A percentile compares a stretch with the other conserved stretches of the same genome.
These are phyloP conservation scores for Rosa multiflora DNA, from an alignment of 306 rosid species.

Conservation along the genomic window DNA sequence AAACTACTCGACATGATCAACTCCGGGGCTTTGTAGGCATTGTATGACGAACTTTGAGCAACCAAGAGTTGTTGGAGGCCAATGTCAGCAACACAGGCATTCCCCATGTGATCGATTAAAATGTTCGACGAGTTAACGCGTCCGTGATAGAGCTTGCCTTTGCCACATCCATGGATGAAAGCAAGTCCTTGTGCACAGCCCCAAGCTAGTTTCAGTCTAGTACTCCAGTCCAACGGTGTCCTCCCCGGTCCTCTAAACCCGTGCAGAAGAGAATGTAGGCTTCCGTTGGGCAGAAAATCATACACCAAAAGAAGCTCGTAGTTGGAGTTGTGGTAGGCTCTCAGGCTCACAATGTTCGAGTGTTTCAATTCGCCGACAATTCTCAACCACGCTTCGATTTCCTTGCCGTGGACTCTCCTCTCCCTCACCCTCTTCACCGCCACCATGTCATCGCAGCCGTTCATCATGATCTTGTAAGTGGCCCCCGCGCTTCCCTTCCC, in stretches of 20 bases:
- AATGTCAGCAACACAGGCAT: conserved; percentile 19
- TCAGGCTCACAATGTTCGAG: conserved; percentile 23
- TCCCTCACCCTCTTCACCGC: conserved; percentile 29
- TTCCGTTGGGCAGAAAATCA: conserved; percentile 17
- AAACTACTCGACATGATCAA: not conserved
- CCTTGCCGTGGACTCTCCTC: conserved; percentile 9
- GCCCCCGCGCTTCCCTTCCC: conserved; percentile 32
- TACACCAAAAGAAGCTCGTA: conserved; percentile 29
- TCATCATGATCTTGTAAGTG: conserved; percentile 20
- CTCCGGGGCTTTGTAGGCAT: conserved; percentile 27
- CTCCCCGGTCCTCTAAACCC: conserved; percentile 39
- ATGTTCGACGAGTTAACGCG: conserved; percentile 24
- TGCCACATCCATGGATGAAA: conserved; percentile 14
- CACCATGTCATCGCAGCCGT: conserved; percentile 3
- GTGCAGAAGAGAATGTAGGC: conserved; percentile 21
- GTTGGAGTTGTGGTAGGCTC: conserved; percentile 18
- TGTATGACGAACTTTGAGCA: not conserved
- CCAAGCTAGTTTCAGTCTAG: conserved; percentile 25
- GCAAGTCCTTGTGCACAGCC: conserved; percentile 23
- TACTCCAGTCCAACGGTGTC: conserved; percentile 20
- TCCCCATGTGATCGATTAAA: conserved; percentile 18
- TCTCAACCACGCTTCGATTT: conserved; percentile 14
- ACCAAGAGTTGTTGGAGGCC: conserved; percentile 26
- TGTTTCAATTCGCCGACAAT: conserved; percentile 14
- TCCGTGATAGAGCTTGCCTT: conserved; percentile 29